Conservation (phyloP, 1,139 yeast genomes). For the Meyerozyma smithsonii region DNA sequence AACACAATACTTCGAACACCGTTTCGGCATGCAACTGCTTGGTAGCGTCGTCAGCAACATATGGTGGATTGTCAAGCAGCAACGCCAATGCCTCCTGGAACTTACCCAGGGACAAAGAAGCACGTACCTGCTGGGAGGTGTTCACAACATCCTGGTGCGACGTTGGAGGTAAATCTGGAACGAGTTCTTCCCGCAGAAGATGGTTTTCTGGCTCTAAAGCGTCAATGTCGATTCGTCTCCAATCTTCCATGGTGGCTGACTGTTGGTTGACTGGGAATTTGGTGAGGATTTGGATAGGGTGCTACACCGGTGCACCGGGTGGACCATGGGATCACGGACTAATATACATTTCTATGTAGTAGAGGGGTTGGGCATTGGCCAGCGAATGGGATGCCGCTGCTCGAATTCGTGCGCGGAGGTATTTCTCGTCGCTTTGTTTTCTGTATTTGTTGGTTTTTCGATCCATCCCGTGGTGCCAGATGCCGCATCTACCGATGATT, state of each 20-base stretch:
- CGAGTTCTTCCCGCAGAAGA: conserved; percentile 58
- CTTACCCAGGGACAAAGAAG: conserved; percentile 67
- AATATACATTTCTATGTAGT: no score
- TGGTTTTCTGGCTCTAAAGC: conserved; percentile 80
- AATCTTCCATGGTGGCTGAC: conserved; percentile 30
- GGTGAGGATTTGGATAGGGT: background rate
- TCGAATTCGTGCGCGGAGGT: no score
- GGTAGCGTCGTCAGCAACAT: conserved; percentile 60
- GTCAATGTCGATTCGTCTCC: conserved; percentile 90
- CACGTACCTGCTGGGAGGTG: conserved; percentile 55
- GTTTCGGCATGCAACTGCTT: conserved; percentile 49
- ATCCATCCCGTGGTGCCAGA: no score
- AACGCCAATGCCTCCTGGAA: conserved; percentile 59
- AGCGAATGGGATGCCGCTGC: no score
- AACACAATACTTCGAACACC: conserved; percentile 70
- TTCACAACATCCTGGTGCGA: conserved; percentile 51
- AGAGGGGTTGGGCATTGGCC: no score
- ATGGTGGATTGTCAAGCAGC: conserved; percentile 74
- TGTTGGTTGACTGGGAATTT: background rate
- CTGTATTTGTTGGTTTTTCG: no score
- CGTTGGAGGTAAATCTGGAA: conserved; percentile 41
- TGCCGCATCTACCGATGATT: no score
- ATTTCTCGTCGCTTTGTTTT: no score
- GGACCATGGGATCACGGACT: background rate
- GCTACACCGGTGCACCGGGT: background rate